phyloP scores from a whole-genome alignment of 1,284 basidiomycete genomes.

The Apiotrichum domesticum region DNA sequence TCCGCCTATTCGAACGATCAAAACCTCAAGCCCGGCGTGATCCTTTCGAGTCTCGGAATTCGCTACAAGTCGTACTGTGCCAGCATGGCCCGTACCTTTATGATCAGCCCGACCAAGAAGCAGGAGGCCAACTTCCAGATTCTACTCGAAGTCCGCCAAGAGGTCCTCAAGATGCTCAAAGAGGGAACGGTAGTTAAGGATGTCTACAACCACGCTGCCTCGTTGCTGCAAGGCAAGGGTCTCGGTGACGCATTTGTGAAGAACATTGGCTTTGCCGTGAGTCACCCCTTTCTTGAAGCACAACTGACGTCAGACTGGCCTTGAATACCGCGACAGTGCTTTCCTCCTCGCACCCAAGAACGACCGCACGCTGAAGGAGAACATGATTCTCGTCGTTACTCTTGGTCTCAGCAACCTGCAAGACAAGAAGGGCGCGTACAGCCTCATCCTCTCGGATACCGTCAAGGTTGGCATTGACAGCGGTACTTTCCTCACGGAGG shows the following conservation, averaged over 20 bases:
- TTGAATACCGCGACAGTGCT: conserved; percentile 87
- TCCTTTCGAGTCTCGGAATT: conserved; percentile 81
- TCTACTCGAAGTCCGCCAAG: conserved; percentile 70
- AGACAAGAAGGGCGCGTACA: conserved; percentile 68
- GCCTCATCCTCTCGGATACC: conserved; percentile 84
- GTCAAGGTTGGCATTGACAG: conserved; percentile 68
- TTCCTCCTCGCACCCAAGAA: conserved; percentile 82
- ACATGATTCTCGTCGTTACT: conserved; percentile 80
- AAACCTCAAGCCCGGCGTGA: conserved; percentile 82
- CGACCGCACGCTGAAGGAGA: conserved; percentile 60
- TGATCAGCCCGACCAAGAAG: conserved; percentile 88
- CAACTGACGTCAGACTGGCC: conserved; percentile 61
- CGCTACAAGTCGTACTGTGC: conserved; percentile 90
- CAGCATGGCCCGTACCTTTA: conserved; percentile 86
- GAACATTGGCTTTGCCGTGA: conserved; percentile 81
- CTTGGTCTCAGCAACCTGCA: conserved; percentile 78
- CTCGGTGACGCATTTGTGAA: conserved; percentile 81
- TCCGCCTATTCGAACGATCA: conserved; percentile 80
- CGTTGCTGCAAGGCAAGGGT: conserved; percentile 68
- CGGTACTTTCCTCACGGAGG: conserved; percentile 71
- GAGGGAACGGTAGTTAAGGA: conserved; percentile 74
- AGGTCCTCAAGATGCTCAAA: conserved; percentile 69
- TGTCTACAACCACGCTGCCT: conserved; percentile 70
- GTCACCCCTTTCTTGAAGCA: conserved; percentile 12
- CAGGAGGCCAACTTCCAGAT: conserved; percentile 83